Evolutionary conservation across 257 asterid genomes (phyloP).

Genomic region (Striga asiatica): DNA sequence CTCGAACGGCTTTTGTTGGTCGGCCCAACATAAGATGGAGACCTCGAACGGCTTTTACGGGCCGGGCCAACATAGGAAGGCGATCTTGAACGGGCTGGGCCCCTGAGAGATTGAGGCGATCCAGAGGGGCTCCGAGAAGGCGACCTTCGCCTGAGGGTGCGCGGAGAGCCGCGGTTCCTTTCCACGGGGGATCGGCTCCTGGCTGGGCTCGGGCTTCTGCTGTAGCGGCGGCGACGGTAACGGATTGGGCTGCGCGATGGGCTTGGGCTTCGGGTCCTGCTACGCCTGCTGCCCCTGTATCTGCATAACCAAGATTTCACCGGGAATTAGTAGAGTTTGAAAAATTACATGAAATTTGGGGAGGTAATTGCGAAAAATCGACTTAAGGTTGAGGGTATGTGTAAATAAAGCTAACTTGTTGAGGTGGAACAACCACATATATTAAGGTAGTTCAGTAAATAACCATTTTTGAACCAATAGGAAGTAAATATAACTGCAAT

Average conservation of each 20-base stretch:
- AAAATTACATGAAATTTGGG: too few relatives aligned
- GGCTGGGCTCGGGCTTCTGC: slow-evolving; percentile 52
- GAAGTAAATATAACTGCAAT: too few relatives aligned
- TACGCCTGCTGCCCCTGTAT: slow-evolving; percentile 71
- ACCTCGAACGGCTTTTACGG: slow-evolving; percentile 40
- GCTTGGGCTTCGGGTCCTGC: slow-evolving; percentile 68
- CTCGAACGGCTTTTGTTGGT: slow-evolving; percentile 34
- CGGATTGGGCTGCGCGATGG: slow-evolving; percentile 77
- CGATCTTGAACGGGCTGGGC: slow-evolving; percentile 51
- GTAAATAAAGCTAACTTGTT: too few relatives aligned
- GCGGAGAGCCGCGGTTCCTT: too few relatives aligned
- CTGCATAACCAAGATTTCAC: slow-evolving; percentile 20
- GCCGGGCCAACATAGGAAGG: slow-evolving; percentile 37
- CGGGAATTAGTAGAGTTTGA: too few relatives aligned
- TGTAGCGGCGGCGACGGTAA: slow-evolving; percentile 60
- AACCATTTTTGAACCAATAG: too few relatives aligned
- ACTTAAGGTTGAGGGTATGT: too few relatives aligned
- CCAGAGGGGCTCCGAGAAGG: slow-evolving; percentile 56
- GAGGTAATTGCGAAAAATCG: too few relatives aligned
- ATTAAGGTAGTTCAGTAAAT: too few relatives aligned
- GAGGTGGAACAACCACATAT: too few relatives aligned
- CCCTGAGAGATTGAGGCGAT: slow-evolving; percentile 56
- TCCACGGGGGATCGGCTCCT: too few relatives aligned
- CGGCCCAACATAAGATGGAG: slow-evolving; percentile 45
- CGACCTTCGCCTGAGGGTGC: slow-evolving; percentile 34